These are phyloP conservation scores for Aspergillus sp. DNA, from an alignment of 2,329 filamentous ascomycete species.

Conservation along the genomic window DNA sequence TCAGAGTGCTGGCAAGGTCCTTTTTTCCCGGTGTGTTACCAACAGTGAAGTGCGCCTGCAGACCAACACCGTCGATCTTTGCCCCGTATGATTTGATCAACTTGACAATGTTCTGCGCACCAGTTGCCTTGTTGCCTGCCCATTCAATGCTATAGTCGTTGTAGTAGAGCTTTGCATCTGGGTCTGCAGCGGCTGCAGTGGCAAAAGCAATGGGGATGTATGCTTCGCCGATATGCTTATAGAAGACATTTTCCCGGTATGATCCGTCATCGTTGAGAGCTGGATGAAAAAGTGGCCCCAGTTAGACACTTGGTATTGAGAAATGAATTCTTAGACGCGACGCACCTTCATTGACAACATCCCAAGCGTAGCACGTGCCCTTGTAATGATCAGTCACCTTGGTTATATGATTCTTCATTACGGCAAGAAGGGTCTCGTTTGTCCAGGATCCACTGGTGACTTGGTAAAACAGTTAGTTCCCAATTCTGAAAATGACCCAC, in stretches of 20 bases:
- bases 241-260: slow-evolving; percentile 39
- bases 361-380: slow-evolving; percentile 34
- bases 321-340: background rate
- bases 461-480: slow-evolving; percentile 4
- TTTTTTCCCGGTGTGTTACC: slow-evolving; percentile 38
- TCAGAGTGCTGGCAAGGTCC: slow-evolving; percentile 35
- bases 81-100: slow-evolving; percentile 33
- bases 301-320: background rate
- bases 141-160: slow-evolving; percentile 43
- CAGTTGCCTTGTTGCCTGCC: slow-evolving; percentile 29
- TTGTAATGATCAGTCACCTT: slow-evolving; percentile 32
- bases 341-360: slow-evolving; percentile 36
- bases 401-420: slow-evolving; percentile 46
- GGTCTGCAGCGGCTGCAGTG: slow-evolving; percentile 54
- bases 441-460: slow-evolving; percentile 52
- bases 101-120: slow-evolving; percentile 33
- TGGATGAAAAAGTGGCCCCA: slow-evolving; percentile 1
- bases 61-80: slow-evolving; percentile 46
- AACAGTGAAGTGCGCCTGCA: slow-evolving; percentile 38
- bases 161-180: slow-evolving; percentile 43
- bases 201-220: slow-evolving; percentile 45
- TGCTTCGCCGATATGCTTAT: slow-evolving; percentile 39
- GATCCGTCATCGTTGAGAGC: slow-evolving; percentile 45
- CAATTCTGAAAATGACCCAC: slow-evolving; percentile 38
- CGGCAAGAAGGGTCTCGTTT: slow-evolving; percentile 51